Percentiles rank a stretch among this genome's conserved stretches.
Evolutionary conservation across 2,329 filamentous ascomycete species (phyloP).

Genomic region (Fusarium sp.): DNA sequence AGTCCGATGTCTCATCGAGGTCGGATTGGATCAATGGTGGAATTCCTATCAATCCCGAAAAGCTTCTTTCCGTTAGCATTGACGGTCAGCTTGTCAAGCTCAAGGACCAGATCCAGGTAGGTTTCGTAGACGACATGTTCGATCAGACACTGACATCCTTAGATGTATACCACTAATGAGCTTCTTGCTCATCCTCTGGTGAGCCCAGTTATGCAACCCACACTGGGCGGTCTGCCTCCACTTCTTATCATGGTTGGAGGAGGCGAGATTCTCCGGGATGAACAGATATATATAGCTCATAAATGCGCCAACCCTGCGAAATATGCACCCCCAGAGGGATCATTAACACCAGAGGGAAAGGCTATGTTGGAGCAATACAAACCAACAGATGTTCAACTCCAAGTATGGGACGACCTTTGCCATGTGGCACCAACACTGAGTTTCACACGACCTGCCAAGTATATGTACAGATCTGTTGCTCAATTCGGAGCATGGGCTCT

Average conservation of each 20-base stretch:
- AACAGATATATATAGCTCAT: slow-evolving; percentile 95
- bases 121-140: slow-evolving; percentile 17
- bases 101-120: slow-evolving; percentile 91
- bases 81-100: slow-evolving; percentile 78
- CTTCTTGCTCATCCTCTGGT: slow-evolving; percentile 89
- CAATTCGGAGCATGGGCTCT: slow-evolving; percentile 95
- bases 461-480: slow-evolving; percentile 92
- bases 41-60: slow-evolving; percentile 46
- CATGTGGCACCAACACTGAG: slow-evolving; percentile 94
- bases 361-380: slow-evolving; percentile 74
- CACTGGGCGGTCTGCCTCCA: slow-evolving; percentile 89
- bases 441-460: slow-evolving; percentile 94
- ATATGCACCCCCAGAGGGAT: slow-evolving; percentile 76
- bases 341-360: slow-evolving; percentile 72
- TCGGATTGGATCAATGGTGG: slow-evolving; percentile 48
- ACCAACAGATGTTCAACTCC: slow-evolving; percentile 91
- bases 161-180: slow-evolving; percentile 84
- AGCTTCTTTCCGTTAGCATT: slow-evolving; percentile 72
- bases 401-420: slow-evolving; percentile 96
- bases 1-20: slow-evolving; percentile 36
- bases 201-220: slow-evolving; percentile 88
- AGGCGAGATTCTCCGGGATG: slow-evolving; percentile 89
- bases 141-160: slow-evolving; percentile 48
- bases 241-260: slow-evolving; percentile 88
- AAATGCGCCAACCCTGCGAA: slow-evolving; percentile 87